Conservation (phyloP, 1,284 basidiomycete species). For the Fistulinella staudtii region DNA sequence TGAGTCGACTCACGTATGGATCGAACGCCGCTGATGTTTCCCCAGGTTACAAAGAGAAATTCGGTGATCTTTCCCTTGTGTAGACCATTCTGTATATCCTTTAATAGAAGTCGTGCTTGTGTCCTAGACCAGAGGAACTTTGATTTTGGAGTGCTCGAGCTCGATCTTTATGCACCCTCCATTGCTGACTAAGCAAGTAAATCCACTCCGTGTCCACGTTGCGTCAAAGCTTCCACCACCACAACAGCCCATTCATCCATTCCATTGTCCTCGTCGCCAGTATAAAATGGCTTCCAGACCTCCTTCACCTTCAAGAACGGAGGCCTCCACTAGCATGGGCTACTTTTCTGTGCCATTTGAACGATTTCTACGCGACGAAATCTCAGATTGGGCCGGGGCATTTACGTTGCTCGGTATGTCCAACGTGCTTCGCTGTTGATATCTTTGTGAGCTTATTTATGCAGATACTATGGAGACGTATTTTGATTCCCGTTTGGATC, state of each 20-base stretch:
- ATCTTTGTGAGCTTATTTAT: conserved; percentile 15
- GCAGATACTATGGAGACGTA: conserved; percentile 86
- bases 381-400: conserved; percentile 52
- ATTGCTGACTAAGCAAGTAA: conserved; percentile 20
- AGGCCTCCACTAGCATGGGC: conserved; percentile 33
- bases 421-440: neutral
- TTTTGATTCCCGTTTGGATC: conserved; percentile 86
- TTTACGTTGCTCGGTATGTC: conserved; percentile 70
- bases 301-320: conserved; percentile 68
- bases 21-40: conserved; percentile 5
- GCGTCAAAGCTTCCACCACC: neutral
- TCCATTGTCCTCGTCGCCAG: conserved; percentile 27
- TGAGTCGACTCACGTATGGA: conserved; percentile 29
- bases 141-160: no score
- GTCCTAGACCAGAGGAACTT: neutral
- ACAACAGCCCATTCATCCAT: neutral
- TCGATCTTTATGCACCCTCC: neutral
- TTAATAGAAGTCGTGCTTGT: conserved; percentile 16
- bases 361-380: conserved; percentile 49
- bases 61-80: conserved; percentile 87
- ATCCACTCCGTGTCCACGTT: neutral
- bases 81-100: conserved; percentile 42
- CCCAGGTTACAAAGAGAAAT: conserved; percentile 88
- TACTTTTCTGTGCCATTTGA: conserved; percentile 53
- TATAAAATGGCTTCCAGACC: conserved; percentile 70